Evolutionary conservation across 352 stramenopile genomes (phyloP).

Genomic region (Thalassiosira exigua): DNA sequence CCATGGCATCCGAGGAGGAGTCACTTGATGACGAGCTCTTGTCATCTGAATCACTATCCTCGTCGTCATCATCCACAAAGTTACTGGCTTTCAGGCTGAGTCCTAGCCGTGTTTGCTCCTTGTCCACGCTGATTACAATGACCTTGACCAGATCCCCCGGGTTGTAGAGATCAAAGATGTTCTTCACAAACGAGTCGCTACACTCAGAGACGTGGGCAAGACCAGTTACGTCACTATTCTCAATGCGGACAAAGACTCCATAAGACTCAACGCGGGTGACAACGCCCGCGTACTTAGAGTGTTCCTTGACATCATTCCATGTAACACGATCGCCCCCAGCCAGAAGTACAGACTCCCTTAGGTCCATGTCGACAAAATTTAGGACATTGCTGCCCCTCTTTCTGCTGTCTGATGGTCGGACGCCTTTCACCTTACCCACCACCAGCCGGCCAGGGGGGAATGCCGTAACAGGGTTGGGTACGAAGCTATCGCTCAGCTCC

Average conservation of each 20-base stretch:
- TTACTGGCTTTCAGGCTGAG: constrained; percentile 97
- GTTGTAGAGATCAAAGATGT: constrained; percentile 92
- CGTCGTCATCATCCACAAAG: constrained; percentile 92
- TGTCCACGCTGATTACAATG: constrained; percentile 91
- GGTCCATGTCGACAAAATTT: constrained; percentile 89
- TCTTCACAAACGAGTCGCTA: constrained; percentile 93
- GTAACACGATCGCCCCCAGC: constrained; percentile 88
- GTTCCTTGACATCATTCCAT: constrained; percentile 90
- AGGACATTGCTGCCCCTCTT: constrained; percentile 58
- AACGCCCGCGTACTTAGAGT: constrained; percentile 92
- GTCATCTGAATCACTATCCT: constrained; percentile 82
- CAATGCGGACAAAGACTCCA: constrained; percentile 95
- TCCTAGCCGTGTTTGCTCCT: constrained; percentile 87
- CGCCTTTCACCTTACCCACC: constrained; percentile 92
- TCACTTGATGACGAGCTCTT: constrained; percentile 69
- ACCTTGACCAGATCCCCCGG: constrained; percentile 90
- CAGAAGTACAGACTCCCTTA: constrained; percentile 93
- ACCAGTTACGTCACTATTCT: constrained; percentile 94
- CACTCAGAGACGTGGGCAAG: constrained; percentile 96
- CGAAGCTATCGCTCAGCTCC: constrained; percentile 94
- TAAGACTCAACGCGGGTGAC: constrained; percentile 95
- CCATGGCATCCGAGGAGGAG: constrained; percentile 54
- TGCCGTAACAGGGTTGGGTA: constrained; percentile 89
- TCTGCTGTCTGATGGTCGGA: constrained; percentile 71
- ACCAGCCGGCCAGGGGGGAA: constrained; percentile 94